Evolutionary conservation across 805 yeast genomes (phyloP).

Genomic region (Starmerella roubikii): DNA sequence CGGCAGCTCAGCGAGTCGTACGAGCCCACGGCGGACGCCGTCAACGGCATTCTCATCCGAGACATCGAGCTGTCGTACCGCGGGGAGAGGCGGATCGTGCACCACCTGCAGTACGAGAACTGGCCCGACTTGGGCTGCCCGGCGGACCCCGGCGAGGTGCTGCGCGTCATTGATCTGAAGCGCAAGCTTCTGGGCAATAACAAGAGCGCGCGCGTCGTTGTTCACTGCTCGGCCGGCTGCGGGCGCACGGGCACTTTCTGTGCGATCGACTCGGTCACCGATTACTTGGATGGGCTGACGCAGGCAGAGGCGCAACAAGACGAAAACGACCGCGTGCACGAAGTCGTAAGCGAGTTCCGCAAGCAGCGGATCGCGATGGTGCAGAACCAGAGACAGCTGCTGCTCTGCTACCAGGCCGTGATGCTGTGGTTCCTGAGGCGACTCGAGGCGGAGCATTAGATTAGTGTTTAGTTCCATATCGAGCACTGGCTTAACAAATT

Average conservation of each 20-base stretch:
- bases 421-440: slow-evolving; percentile 18
- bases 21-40: slow-evolving; percentile 3
- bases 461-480: no score
- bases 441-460: neutral
- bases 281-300: slow-evolving; percentile 27
- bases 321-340: slow-evolving; percentile 42
- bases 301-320: slow-evolving; percentile 2
- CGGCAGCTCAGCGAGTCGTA: slow-evolving; percentile 20
- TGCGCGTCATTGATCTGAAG: slow-evolving; percentile 40
- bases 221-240: slow-evolving; percentile 95
- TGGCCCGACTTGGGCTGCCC: slow-evolving; percentile 84
- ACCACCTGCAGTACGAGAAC: slow-evolving; percentile 61
- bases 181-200: slow-evolving; percentile 26
- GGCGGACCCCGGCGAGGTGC: slow-evolving; percentile 45
- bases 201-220: slow-evolving; percentile 30
- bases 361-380: slow-evolving; percentile 74
- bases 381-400: slow-evolving; percentile 61
- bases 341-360: slow-evolving; percentile 52
- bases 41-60: slow-evolving; percentile 27
- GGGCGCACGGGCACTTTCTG: slow-evolving; percentile 90
- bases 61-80: slow-evolving; percentile 30
- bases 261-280: slow-evolving; percentile 30
- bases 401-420: slow-evolving; percentile 56
- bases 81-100: slow-evolving; percentile 32
- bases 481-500: no score